Conservation (phyloP, 345 rosid genomes). For the Barbarea vulgaris region DNA sequence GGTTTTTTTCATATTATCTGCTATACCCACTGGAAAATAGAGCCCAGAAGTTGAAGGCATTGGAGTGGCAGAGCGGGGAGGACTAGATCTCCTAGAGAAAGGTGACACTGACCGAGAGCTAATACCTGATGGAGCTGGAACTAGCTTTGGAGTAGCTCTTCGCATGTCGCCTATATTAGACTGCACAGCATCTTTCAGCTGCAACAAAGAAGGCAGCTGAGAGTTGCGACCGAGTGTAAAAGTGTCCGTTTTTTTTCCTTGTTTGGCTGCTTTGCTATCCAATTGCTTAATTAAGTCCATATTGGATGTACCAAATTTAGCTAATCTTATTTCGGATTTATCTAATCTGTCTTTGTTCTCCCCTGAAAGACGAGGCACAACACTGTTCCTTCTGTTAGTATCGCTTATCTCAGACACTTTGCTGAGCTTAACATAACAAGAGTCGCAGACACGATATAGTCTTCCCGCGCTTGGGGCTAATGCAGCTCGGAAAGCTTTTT, state of each 20-base stretch:
- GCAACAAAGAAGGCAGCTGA: constrained; percentile 83
- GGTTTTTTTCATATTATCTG: constrained; percentile 88
- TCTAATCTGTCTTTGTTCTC: constrained; percentile 90
- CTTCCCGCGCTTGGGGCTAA: constrained; percentile 86
- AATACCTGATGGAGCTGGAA: constrained; percentile 72
- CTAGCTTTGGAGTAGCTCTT: constrained; percentile 68
- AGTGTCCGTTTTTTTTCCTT: constrained; percentile 80
- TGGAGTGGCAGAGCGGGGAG: constrained; percentile 96
- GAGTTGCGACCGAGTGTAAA: constrained; percentile 73
- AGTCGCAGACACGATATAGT: constrained; percentile 91
- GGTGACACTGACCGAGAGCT: constrained; percentile 95
- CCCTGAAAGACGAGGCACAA: constrained; percentile 85
- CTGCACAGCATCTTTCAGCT: constrained; percentile 84
- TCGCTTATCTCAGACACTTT: constrained; percentile 71
- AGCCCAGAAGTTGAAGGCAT: constrained; percentile 91
- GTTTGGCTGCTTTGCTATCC: constrained; percentile 94
- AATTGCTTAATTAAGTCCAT: constrained; percentile 91
- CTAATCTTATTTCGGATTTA: constrained; percentile 77
- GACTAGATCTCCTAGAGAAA: constrained; percentile 93
- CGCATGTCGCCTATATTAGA: constrained; percentile 67
- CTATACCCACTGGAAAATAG: constrained; percentile 79
- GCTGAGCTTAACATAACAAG: constrained; percentile 77
- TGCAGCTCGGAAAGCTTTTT: constrained; percentile 81
- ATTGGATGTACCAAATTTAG: constrained; percentile 71
- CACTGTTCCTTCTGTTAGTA: constrained; percentile 56